Conservation (phyloP, 2,329 filamentous ascomycete species). For the Didymellaceae sp. region DNA sequence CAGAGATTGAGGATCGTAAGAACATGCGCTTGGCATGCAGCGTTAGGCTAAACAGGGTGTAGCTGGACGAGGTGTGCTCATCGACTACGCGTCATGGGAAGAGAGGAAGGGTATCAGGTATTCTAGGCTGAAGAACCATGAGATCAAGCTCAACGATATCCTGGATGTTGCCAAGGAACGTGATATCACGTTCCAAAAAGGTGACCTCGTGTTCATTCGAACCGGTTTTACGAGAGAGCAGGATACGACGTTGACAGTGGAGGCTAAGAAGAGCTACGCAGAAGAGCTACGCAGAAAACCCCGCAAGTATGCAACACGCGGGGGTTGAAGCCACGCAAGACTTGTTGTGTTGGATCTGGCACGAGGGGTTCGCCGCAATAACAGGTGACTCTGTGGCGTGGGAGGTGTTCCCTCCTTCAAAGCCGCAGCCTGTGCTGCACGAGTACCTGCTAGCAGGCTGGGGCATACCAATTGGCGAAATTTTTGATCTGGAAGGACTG, state of each 20-base stretch:
- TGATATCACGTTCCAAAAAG: constrained; percentile 21
- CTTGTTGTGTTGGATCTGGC: constrained; percentile 42
- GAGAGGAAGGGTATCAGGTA: constrained; percentile 23
- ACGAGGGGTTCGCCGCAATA: constrained; percentile 38
- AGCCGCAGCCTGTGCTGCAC: constrained; percentile 28
- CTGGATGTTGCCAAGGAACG: constrained; percentile 21
- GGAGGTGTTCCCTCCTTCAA: constrained; percentile 40
- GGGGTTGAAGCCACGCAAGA: constrained; percentile 30
- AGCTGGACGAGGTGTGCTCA: constrained; percentile 27
- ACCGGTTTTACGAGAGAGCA: constrained; percentile 26
- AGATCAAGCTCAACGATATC: constrained; percentile 17
- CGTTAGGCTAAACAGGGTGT: constrained; percentile 29
- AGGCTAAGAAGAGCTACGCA: constrained; percentile 29
- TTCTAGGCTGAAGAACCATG: constrained; percentile 14
- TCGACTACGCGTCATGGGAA: constrained; percentile 28
- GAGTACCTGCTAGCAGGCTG: constrained; percentile 50
- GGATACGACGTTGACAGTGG: constrained; percentile 16
- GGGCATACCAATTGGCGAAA: constrained; percentile 53
- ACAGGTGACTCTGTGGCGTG: constrained; percentile 47
- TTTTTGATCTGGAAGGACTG: constrained; percentile 54
- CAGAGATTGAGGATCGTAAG: constrained; percentile 25
- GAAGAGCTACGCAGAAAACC: constrained; percentile 35
- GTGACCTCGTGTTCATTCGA: constrained; percentile 31
- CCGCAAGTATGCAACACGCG: constrained; percentile 39
- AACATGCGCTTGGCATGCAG: constrained; percentile 25